Evolutionary conservation across 1,284 basidiomycete genomes (phyloP), one percentile per base, ranked within the genome.

Genomic region (Moesziomyces sp.): DNA sequence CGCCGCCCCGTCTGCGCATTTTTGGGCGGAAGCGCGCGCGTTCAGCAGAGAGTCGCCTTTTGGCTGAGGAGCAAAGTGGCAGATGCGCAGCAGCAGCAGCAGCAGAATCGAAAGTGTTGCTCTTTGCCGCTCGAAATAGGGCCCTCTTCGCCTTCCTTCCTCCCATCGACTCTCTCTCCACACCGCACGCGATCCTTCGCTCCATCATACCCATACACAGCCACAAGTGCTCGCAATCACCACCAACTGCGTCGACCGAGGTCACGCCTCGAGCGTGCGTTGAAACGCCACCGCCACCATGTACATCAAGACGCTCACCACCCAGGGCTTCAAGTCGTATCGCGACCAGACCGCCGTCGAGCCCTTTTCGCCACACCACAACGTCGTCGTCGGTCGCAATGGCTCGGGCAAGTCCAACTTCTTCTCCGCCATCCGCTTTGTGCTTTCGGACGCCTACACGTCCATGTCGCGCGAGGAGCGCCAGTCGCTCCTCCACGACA

Each of bases 361-460:
- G 46, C 87, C 87, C 16, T 88, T 89, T 78, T 82, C 80, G 35
- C 70, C 80, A 16, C 78, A 78, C 35, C 77, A 80, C 53, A 85
- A 85, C 58, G 83, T 85, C 44, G 79, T 85, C 46, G 81, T 85
- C 38, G 84, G 84, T n/a, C 70, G 84, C 35, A 85, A 85, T 46
- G 84, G 84, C 40, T 80, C 78, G n/a, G 84, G 84, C 46, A 85
- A 85, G 75, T 81, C 78, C 58, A 85, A 85, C 78, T 84, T 85
- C 64, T 85, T 85, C 70, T 79, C 82, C 5, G 80, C 95, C 19
- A 97, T 98, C 81, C 92, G 96, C 10, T 99, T 99, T 81, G 96
- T 99, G 4, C 88, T 99, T 8, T 95, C 94, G 7, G 97, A 99
- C 86, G 94, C 95, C 26, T 98, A 99, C 82, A 95, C 93, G 0